Evolutionary conservation across 2,329 filamentous ascomycete genomes (phyloP).

Genomic region (Tolypocladium pustulatum): DNA sequence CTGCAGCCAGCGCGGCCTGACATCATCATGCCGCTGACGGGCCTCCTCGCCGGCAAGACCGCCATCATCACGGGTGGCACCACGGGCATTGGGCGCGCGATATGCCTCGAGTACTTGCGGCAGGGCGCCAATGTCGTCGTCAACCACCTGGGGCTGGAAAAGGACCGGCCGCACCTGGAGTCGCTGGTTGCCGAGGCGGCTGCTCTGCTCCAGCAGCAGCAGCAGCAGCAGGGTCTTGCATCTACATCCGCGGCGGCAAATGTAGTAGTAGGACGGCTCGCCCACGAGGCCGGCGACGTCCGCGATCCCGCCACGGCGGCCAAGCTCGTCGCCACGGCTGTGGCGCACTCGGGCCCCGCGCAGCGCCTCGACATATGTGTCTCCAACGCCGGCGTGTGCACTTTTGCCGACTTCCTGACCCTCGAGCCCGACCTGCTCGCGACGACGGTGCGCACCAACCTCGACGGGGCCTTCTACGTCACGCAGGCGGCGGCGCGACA

Average conservation of each 20-base stretch:
- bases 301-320: constrained; percentile 61
- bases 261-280: constrained; percentile 42
- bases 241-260: not conserved
- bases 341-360: constrained; percentile 43
- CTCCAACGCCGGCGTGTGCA: constrained; percentile 80
- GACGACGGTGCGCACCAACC: constrained; percentile 66
- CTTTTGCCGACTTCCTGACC: constrained; percentile 77
- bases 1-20: not conserved
- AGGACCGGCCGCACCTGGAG: constrained; percentile 39
- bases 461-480: constrained; percentile 80
- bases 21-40: constrained; percentile 30
- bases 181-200: constrained; percentile 43
- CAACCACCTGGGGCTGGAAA: constrained; percentile 60
- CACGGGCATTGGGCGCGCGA: constrained; percentile 79
- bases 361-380: constrained; percentile 66
- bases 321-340: constrained; percentile 50
- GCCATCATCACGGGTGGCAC: constrained; percentile 81
- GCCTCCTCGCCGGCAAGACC: constrained; percentile 61
- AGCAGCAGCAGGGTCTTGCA: not conserved
- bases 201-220: constrained; percentile 19
- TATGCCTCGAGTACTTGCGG: constrained; percentile 65
- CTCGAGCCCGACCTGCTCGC: constrained; percentile 61
- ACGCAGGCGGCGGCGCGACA: constrained; percentile 77
- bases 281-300: constrained; percentile 68
- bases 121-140: constrained; percentile 73